These are phyloP conservation scores for Candida gigantensis DNA, from an alignment of 1,139 yeast species.

Conservation along the genomic window DNA sequence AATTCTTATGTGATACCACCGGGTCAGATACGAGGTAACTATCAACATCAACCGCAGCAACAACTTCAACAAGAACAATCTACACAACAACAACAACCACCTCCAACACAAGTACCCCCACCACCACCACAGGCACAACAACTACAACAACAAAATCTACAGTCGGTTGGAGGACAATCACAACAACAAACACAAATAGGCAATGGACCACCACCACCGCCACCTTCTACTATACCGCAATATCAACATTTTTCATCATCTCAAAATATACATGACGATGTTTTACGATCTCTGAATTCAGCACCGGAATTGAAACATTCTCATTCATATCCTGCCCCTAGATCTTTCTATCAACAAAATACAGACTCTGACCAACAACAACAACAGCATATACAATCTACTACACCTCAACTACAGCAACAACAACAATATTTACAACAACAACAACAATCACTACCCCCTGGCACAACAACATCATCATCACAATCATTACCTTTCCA, in stretches of 20 bases:
- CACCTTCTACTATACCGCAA: neutral
- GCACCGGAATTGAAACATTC: slow-evolving; percentile 3
- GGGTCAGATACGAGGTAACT: neutral
- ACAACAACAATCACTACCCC: too few relatives aligned
- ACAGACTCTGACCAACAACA: neutral
- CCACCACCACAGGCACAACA: slow-evolving; percentile 2
- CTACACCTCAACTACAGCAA: too few relatives aligned
- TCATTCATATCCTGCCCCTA: neutral
- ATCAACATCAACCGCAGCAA: neutral
- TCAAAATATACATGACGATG: neutral
- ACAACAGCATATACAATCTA: neutral
- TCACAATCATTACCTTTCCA: too few relatives aligned
- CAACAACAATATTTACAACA: too few relatives aligned
- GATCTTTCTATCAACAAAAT: slow-evolving; percentile 1
- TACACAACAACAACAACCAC: neutral
- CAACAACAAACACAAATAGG: too few relatives aligned
- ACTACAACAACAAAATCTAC: neutral
- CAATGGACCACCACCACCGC: neutral
- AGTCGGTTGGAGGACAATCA: too few relatives aligned
- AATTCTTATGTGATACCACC: neutral
- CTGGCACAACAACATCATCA: too few relatives aligned
- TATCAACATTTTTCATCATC: neutral
- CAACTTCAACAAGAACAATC: neutral
- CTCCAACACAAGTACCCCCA: neutral
- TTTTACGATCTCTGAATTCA: neutral